Evolutionary conservation across 768 basidiomycete genomes (phyloP).

Genomic region (Trametopsis cervina): DNA sequence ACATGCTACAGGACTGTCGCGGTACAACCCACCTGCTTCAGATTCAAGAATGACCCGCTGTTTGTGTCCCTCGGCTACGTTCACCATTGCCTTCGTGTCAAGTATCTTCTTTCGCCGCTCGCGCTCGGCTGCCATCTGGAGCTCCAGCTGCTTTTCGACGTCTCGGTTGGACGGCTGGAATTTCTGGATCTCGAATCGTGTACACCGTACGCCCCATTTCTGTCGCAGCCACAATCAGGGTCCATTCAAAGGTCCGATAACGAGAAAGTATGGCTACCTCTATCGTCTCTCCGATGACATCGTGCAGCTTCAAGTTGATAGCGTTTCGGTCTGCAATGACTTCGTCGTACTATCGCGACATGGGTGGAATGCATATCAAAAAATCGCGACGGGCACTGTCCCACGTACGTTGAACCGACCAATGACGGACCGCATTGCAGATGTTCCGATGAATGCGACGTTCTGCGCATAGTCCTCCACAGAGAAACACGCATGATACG

Average conservation of each 20-base stretch:
- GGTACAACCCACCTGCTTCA: conserved; percentile 34
- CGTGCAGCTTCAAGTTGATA: conserved; percentile 40
- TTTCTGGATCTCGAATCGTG: conserved; percentile 51
- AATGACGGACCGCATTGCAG: conserved; percentile 47
- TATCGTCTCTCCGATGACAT: conserved; percentile 43
- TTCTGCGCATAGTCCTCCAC: conserved; percentile 43
- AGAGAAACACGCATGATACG: conserved; percentile 48
- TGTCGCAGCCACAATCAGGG: conserved; percentile 13
- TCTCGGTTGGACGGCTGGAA: conserved; percentile 57
- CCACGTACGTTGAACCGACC: conserved; percentile 33
- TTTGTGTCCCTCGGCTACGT: conserved; percentile 53
- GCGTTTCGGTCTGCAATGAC: conserved; percentile 51
- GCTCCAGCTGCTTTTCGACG: conserved; percentile 53
- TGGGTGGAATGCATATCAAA: background rate
- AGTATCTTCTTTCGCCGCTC: conserved; percentile 49
- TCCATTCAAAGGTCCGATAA: too few species aligned
- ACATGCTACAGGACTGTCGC: background rate
- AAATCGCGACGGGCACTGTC: conserved; percentile 18
- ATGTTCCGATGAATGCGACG: conserved; percentile 46
- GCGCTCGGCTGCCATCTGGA: conserved; percentile 55
- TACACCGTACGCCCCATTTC: conserved; percentile 54
- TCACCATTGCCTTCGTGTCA: conserved; percentile 51
- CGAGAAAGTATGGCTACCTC: too few species aligned
- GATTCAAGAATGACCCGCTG: conserved; percentile 48
- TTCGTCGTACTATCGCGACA: conserved; percentile 22